Conservation (phyloP, 805 yeast genomes). For the Yarrowia sp. region DNA sequence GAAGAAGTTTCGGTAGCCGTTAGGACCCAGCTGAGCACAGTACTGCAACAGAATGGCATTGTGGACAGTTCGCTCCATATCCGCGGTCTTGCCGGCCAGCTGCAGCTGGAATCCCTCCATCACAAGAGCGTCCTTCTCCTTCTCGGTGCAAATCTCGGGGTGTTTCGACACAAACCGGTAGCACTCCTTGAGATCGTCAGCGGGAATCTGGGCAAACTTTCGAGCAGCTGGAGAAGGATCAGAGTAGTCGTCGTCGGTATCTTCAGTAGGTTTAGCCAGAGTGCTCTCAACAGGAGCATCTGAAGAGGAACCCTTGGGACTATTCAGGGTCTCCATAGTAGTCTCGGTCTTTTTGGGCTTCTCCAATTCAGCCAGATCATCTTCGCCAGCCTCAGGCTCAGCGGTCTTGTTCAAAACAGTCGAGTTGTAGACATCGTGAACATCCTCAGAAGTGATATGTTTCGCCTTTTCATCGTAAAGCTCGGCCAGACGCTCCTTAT, state of each 20-base stretch:
- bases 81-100: slow-evolving; percentile 62
- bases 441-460: slow-evolving; percentile 88
- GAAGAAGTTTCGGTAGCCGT: slow-evolving; percentile 71
- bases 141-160: slow-evolving; percentile 74
- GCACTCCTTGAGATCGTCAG: slow-evolving; percentile 57
- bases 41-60: slow-evolving; percentile 84
- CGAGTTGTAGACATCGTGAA: slow-evolving; percentile 85
- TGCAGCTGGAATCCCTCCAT: slow-evolving; percentile 92
- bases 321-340: slow-evolving; percentile 15
- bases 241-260: slow-evolving; percentile 44
- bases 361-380: slow-evolving; percentile 30
- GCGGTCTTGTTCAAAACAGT: neutral
- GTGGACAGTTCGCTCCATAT: slow-evolving; percentile 72
- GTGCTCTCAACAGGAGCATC: slow-evolving; percentile 25
- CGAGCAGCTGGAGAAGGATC: slow-evolving; percentile 66
- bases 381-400: slow-evolving; percentile 34
- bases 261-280: slow-evolving; percentile 38
- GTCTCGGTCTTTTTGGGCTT: slow-evolving; percentile 13
- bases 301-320: slow-evolving; percentile 18
- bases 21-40: slow-evolving; percentile 55
- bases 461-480: slow-evolving; percentile 72
- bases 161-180: slow-evolving; percentile 61
- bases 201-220: slow-evolving; percentile 65
- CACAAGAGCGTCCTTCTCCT: slow-evolving; percentile 88
- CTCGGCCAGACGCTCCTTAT: slow-evolving; percentile 68